Evolutionary conservation across 345 rosid genomes (phyloP), one percentile per base, ranked within the genome.

Genomic region (Geranium rotundifolium): DNA sequence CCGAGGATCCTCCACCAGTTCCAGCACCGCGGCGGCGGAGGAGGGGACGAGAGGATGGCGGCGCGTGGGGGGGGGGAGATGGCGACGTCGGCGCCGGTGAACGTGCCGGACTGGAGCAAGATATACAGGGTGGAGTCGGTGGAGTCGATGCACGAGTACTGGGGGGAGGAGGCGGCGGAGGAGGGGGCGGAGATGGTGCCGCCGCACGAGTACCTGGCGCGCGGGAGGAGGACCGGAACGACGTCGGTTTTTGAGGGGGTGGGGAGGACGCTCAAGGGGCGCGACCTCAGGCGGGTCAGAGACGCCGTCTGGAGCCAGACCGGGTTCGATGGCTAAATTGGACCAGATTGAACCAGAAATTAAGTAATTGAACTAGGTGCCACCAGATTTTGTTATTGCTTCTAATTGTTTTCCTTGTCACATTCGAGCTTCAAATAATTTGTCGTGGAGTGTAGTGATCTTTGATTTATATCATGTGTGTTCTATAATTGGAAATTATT

Each of bases 21-120:
- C 69, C 78, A 84, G 52, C 75, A 72, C 10, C 85, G 80, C 54
- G 72, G 64, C 63, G 67, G 17, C 74, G 69, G 61, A n/a, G n/a
- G n/a, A n/a, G n/a, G n/a, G n/a, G n/a, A n/a, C n/a, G n/a, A n/a
- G n/a, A n/a, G n/a, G n/a, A n/a, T n/a, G n/a, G n/a, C n/a, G n/a
- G n/a, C n/a, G n/a, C n/a, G n/a, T n/a, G n/a, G n/a, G n/a, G n/a
- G n/a, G n/a, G n/a, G n/a, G n/a, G n/a, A n/a, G n/a, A 77, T 87
- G 83, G 90, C 92, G 66, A 73, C 80, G 70, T 92, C 98, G 54
- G 96, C 88, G 10, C 98, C 98, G 8, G 69, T 92, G 66, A 82
- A 89, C 80, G 96, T 92, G 19, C 98, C 98, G 29, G 95, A 90
- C 59, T 92, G 98, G 98, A 84, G 95, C 78, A 79, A 85, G 81